A percentile compares a stretch with the other conserved stretches of the same genome.
phyloP scores from a whole-genome alignment of 73 alveolate genomes.

The Paraurostyla sp. region DNA sequence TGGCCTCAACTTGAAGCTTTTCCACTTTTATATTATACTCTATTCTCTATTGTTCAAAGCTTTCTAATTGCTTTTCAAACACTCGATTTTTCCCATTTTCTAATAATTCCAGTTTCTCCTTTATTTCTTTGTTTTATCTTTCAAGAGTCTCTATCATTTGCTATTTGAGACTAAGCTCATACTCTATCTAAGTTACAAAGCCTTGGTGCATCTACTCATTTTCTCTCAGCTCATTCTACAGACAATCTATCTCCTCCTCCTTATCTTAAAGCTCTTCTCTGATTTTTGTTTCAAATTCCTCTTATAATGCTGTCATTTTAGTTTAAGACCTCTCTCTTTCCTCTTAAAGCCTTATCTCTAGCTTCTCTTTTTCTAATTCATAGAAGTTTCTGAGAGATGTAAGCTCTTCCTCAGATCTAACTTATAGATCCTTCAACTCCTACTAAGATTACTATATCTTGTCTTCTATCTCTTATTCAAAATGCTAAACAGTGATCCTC shows the following conservation, averaged over 20 bases:
- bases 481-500: neutral
- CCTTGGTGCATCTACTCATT: constrained; percentile 54
- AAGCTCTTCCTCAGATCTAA: constrained; percentile 57
- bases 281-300: constrained; percentile 67
- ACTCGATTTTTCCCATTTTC: constrained; percentile 57
- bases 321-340: constrained; percentile 70
- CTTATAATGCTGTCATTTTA: constrained; percentile 53
- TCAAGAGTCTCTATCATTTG: constrained; percentile 70
- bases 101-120: constrained; percentile 52
- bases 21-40: constrained; percentile 71
- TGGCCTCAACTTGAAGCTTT: constrained; percentile 46
- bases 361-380: constrained; percentile 73
- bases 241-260: constrained; percentile 76
- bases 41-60: constrained; percentile 74
- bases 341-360: constrained; percentile 68
- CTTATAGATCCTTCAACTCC: constrained; percentile 67
- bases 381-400: constrained; percentile 66
- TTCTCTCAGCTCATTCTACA: constrained; percentile 69
- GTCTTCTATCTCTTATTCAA: constrained; percentile 64
- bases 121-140: constrained; percentile 65
- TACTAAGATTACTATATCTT: constrained; percentile 10
- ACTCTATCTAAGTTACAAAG: constrained; percentile 67
- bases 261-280: constrained; percentile 70
- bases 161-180: constrained; percentile 69
- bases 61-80: constrained; percentile 65